A percentile compares a stretch with the other conserved stretches of the same genome.
phyloP scores from a whole-genome alignment of 2,329 filamentous ascomycete genomes.

The Aspergillus candidus region DNA sequence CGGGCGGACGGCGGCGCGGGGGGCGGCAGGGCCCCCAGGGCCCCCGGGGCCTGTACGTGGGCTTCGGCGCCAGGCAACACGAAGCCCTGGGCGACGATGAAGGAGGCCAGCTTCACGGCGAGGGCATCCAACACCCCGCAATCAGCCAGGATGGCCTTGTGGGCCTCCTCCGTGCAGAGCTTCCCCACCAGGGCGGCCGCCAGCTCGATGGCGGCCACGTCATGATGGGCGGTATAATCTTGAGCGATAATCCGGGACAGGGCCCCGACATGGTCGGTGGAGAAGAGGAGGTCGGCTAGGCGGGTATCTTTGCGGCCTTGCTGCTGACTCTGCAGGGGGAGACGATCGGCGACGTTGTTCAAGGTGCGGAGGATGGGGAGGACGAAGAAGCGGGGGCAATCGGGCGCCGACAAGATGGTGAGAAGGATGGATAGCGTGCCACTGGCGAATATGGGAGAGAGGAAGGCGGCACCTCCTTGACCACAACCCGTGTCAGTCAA shows the following conservation, averaged over 20 bases:
- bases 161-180: constrained; percentile 61
- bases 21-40: constrained; percentile 54
- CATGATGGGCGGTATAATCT: constrained; percentile 45
- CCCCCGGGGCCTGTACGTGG: constrained; percentile 48
- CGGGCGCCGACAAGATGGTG: constrained; percentile 59
- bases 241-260: constrained; percentile 62
- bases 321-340: constrained; percentile 50
- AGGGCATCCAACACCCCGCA: constrained; percentile 72
- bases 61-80: constrained; percentile 61
- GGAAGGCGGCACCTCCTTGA: constrained; percentile 71
- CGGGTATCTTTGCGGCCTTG: constrained; percentile 44
- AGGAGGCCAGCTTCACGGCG: constrained; percentile 64
- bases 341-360: constrained; percentile 63
- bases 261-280: constrained; percentile 53
- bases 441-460: constrained; percentile 65
- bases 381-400: constrained; percentile 60
- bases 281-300: constrained; percentile 62
- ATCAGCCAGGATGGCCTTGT: constrained; percentile 66
- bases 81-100: constrained; percentile 61
- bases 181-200: constrained; percentile 49
- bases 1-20: constrained; percentile 55
- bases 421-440: constrained; percentile 65
- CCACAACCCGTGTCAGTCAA: constrained; percentile 13
- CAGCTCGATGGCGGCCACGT: constrained; percentile 46
- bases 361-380: constrained; percentile 69